Evolutionary conservation across 2,329 filamentous ascomycete genomes (phyloP), one percentile per base, ranked within the genome.

Genomic region (Biscogniauxia sp.): DNA sequence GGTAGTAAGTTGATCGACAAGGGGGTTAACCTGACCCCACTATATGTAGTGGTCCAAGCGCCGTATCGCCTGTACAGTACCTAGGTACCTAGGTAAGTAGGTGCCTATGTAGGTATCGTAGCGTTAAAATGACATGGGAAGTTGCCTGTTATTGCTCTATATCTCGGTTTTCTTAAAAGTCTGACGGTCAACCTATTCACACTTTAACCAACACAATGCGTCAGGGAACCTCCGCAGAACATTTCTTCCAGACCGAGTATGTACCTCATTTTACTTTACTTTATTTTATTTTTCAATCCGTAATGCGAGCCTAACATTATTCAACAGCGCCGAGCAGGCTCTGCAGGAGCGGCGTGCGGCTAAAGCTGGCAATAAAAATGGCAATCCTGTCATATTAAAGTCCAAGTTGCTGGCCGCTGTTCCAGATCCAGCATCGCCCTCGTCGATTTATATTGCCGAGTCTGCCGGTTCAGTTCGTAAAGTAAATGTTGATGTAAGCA

Each of bases 181-280:
- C 37, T 17, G n/a, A n/a, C n/a, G n/a, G n/a, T 53, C 51, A 23
- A 52, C 51, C 23, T 5, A n/a, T n/a, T 53, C 15, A 23, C 28
- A 57, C 20, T 17, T 45, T n/a, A 45, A 45, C 15, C 37, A 45
- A n/a, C 6, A 45, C 37, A 80, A 89, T 90, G 75, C 60, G 68
- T 11, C 84, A 86, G 64, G 90, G 90, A 26, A 83, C 85, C 55
- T 86, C 96, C 71, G 84, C 88, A 56, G 88, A 90, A 28, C 87
- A 95, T 72, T 98, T 96, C 80, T 98, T 98, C 73, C 91, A 97
- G 76, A 96, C 93, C 28, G 90, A 93, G 92, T 95, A 78, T 77
- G 88, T 75, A 23, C 20, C 49, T 45, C 8, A 9, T 19, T 15
- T 13, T 20, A 19, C 32, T 20, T 5, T 5, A 56, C 20, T 41